Base-by-base conservation (phyloP, 2,329 filamentous ascomycete species). In the Claviceps monticola region DNA sequence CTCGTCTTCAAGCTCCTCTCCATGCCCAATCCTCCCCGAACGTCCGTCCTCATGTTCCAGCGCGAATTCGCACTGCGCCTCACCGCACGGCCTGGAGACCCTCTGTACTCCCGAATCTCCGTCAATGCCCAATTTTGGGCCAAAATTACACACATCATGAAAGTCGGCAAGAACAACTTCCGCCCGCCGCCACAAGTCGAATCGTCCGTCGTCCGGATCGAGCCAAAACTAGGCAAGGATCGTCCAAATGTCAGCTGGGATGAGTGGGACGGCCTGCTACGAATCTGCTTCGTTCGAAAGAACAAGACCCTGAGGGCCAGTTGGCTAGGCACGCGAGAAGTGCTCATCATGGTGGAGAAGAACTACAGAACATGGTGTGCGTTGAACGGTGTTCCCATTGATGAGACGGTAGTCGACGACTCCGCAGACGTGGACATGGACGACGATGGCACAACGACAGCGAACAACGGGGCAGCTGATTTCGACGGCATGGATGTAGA, bases 161-260 rank as follows among this genome's bases (percentile, higher is more conserved):
- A 95, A 71, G 91, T 97, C 46, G 89, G 90, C 57, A 86, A 84
- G 69, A 93, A 94, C 69, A 97, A 97, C 72, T 98, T 97, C 77
- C 88, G 88, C 56, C 93, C 93, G 0, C 91, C 93, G 1, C 93
- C 93, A 8, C 80, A 88, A 62, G 93, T 98, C 53, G 93, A 98
- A 68, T 88, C 82, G 7, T 90, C 85, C 53, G 90, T 96, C 6
- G 89, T 96, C 47, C 79, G 90, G 54, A 85, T 96, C 58, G 87
- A 91, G 63, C 89, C 89, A 21, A 94, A 96, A 71, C 76, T 79
- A 39, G 89, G 89, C 11, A 73, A 70, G 47, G 79, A 83, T 57
- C 74, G 88, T 39, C 91, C 91, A 50, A 84, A 88, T 59, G 90
- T 97, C 57, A 87, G 82, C 64, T 97, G 91, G 69, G 88, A 94